Evolutionary conservation across 768 basidiomycete genomes (phyloP).

Genomic region (Kwoniella bestiolae): DNA sequence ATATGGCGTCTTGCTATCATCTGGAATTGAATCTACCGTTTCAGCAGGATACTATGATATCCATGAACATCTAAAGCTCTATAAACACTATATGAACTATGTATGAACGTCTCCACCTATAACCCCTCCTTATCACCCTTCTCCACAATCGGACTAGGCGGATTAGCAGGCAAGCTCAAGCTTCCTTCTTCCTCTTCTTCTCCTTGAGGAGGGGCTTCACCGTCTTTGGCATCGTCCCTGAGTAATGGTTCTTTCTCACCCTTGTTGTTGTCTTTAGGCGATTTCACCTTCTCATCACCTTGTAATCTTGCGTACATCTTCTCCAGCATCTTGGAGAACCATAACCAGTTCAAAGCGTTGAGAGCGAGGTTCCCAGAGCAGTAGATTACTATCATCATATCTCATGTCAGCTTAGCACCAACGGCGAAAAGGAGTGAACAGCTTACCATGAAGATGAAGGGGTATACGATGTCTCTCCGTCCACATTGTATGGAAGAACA

Average conservation of each 20-base stretch:
- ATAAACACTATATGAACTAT: not conserved
- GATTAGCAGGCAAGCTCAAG: slow-evolving; percentile 26
- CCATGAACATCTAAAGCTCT: not conserved
- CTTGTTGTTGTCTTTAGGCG: not conserved
- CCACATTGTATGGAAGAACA: slow-evolving; percentile 69
- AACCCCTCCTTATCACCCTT: slow-evolving; percentile 8
- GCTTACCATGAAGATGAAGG: slow-evolving; percentile 34
- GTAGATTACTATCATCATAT: slow-evolving; percentile 62
- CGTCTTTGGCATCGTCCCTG: not conserved
- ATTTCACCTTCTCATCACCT: slow-evolving; percentile 22
- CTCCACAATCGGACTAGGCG: slow-evolving; percentile 19
- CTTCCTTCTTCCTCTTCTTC: slow-evolving; percentile 21
- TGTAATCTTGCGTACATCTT: slow-evolving; percentile 41
- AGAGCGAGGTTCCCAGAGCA: slow-evolving; percentile 68
- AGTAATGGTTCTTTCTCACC: slow-evolving; percentile 21
- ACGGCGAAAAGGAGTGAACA: not conserved
- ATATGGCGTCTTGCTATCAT: too few species aligned
- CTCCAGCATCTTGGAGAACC: slow-evolving; percentile 53
- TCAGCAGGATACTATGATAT: not conserved
- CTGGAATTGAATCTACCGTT: too few species aligned
- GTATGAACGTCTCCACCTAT: not conserved
- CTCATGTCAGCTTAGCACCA: not conserved
- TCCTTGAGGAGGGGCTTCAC: not conserved
- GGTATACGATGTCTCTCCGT: slow-evolving; percentile 66
- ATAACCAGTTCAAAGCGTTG: slow-evolving; percentile 70